Evolutionary conservation across 176 grass and related monocot species (phyloP), one percentile per base, ranked within the genome.

Genomic region (Musa troglodytarum): DNA sequence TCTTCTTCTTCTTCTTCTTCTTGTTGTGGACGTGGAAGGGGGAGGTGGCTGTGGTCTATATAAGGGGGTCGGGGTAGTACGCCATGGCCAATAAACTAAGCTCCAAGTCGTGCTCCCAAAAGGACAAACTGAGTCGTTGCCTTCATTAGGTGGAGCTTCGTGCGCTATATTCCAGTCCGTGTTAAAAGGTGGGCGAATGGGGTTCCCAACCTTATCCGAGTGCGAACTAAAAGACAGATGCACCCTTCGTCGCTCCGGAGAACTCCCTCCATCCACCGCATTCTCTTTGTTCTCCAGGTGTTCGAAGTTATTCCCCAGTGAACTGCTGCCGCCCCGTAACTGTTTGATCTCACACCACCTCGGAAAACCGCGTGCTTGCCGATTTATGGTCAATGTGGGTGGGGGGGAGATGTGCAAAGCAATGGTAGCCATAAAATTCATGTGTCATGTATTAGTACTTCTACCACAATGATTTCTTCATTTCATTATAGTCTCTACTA

Each of bases 151-250:
- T 74, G 72, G 11, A 55, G 50, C 8, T 54, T 53, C 19, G 25
- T 73, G 52, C 23, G 17, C 22, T 63, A 64, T 55, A 66, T 63
- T 81, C 77, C 80, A 85, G 70, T 52, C 65, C 15, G 19, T 83
- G 83, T 83, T 64, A 85, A 88, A 81, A 81, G 85, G 63, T 78
- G 89, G 77, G 65, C 79, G 76, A 71, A 52, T 78, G 65, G 78
- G 84, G 11, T 76, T 78, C 62, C 78, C 74, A 80, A 80, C 80
- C 69, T 83, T 91, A 87, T 83, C 82, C 66, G 65, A 74, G 69
- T 78, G 76, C 74, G 78, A 54, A 73, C 79, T 76, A 51, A 86
- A 89, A 65, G 75, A 83, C 83, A 81, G 64, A 68, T 57, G 83
- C 74, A 80, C 55, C 76, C 74, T 77, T 25, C 24, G 74, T 72